Evolutionary conservation across 768 basidiomycete species (phyloP).

Genomic region (Hygrophoropsis aurantiaca): DNA sequence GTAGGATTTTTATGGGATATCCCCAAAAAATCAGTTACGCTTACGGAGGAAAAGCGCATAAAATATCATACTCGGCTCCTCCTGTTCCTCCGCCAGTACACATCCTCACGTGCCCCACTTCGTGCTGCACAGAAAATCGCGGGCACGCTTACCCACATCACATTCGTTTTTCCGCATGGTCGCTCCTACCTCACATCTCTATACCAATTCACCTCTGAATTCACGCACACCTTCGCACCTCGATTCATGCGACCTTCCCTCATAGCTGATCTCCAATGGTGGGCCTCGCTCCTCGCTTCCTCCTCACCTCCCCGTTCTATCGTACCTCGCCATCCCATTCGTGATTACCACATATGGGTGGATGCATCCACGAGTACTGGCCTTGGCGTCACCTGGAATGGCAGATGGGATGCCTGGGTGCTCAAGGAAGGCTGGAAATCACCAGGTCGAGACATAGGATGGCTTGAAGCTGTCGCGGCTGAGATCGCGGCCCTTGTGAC

Average conservation of each 20-base stretch:
- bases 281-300: conserved; percentile 16
- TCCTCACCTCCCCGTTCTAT: conserved; percentile 12
- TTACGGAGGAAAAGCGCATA: conserved; percentile 27
- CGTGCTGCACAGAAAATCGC: conserved; percentile 16
- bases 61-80: conserved; percentile 9
- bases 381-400: conserved; percentile 31
- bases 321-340: background rate
- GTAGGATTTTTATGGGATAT: conserved; percentile 33
- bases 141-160: conserved; percentile 32
- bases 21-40: conserved; percentile 15
- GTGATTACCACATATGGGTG: conserved; percentile 25
- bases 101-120: too few species aligned
- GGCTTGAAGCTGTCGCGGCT: conserved; percentile 22
- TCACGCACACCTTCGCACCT: background rate
- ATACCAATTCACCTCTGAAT: conserved; percentile 1
- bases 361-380: conserved; percentile 42
- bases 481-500: conserved; percentile 8
- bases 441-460: conserved; percentile 23
- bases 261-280: conserved; percentile 32
- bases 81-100: background rate
- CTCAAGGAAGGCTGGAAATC: conserved; percentile 13
- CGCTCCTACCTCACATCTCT: conserved; percentile 25
- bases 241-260: conserved; percentile 11
- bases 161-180: conserved; percentile 29
- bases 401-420: conserved; percentile 29